Base-by-base conservation (phyloP, 2,329 filamentous ascomycete species). In the Verticillium klebahnii region DNA sequence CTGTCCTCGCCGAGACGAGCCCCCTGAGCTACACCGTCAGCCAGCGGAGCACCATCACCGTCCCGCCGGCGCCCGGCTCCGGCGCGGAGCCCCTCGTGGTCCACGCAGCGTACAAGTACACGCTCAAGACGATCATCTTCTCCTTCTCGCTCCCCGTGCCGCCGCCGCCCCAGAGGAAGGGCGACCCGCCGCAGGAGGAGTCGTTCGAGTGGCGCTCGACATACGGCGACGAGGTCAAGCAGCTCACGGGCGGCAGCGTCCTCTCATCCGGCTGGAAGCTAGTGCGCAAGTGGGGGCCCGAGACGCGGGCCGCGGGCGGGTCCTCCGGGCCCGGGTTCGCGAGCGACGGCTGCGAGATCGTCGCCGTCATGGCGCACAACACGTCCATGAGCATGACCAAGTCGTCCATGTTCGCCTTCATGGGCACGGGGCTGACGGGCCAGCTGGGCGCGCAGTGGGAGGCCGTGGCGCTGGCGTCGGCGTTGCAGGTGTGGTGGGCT, bases 331-430 rank as follows among this genome's bases (percentile, higher is more conserved):
- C 40, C 15, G 66, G 62, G 1, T 62, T 61, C 57, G 56, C 65
- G 23, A 63, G 62, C 36, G 66, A 67, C 45, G 66, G 66, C 14
- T 32, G 59, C 0, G 63, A 66, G 58, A 59, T 67, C 19, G 66
- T 67, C 9, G 66, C 66, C 19, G 60, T 65, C 15, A 29, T 62
- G 56, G 61, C 60, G 5, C 58, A 62, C 31, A 65, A 60, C 61
- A 31, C 19, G 4, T 50, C 40, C 15, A 63, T 29, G 40, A 63
- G 62, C 36, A 57, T 63, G 58, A 65, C 58, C 56, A 63, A 64
- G 54, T 55, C 60, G 2, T 57, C 56, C 23, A 36, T 56, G 2
- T 65, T 66, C 25, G 58, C 61, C 0, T 67, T 65, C 36, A 56
- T 66, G 60, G 65, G 65, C 4, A 61, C 59, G 1, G 65, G 65